Conservation (phyloP, 306 rosid species). For the Astragalus glycyphyllos region DNA sequence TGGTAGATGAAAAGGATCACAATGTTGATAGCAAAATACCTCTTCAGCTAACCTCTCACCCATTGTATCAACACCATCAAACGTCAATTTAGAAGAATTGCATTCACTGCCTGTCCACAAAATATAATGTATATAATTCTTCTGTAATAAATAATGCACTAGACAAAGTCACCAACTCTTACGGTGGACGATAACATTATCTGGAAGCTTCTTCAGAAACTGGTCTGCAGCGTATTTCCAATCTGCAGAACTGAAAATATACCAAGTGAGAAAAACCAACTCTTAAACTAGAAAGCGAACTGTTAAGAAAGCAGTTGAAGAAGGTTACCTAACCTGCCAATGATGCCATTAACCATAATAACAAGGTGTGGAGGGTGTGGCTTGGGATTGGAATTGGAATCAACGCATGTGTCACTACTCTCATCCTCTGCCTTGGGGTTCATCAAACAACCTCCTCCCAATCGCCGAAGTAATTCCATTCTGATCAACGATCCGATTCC, state of each 20-base stretch:
- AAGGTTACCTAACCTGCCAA: conserved; percentile 6
- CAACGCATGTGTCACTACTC: not conserved
- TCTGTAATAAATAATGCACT: conserved; percentile 8
- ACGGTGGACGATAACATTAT: conserved; percentile 26
- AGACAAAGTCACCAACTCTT: not conserved
- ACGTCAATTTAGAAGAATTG: conserved; percentile 79
- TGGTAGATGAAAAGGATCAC: conserved; percentile 24
- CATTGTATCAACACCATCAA: conserved; percentile 94
- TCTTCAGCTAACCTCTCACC: conserved; percentile 94
- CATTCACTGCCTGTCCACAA: conserved; percentile 87
- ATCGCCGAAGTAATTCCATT: conserved; percentile 3
- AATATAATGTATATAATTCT: conserved; percentile 33
- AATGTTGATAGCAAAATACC: conserved; percentile 67
- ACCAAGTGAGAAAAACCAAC: not conserved
- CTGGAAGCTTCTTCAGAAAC: conserved; percentile 22
- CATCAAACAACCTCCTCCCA: not conserved
- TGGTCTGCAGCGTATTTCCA: conserved; percentile 24
- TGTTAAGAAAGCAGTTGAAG: not conserved
- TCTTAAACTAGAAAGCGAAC: not conserved
- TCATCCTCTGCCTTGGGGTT: not conserved
- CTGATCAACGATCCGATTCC: not conserved
- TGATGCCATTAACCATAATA: conserved; percentile 28
- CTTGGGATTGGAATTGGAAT: not conserved
- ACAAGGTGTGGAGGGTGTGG: conserved; percentile 24
- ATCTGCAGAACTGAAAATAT: conserved; percentile 28